Percentiles rank a stretch among this genome's conserved stretches.
phyloP scores from a whole-genome alignment of 257 asterid genomes.

The Solanum megistacrolobum region DNA sequence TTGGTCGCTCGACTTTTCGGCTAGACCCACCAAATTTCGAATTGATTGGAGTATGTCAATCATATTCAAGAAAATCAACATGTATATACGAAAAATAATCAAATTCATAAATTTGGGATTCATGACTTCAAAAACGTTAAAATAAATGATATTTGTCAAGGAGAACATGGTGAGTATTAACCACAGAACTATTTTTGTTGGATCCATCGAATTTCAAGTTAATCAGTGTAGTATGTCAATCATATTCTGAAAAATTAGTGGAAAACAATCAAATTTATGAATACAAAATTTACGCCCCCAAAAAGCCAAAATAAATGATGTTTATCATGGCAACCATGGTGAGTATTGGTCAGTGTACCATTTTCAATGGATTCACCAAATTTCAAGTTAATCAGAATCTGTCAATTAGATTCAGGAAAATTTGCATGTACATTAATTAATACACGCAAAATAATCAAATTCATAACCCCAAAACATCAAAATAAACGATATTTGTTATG shows the following conservation, averaged over 20 bases:
- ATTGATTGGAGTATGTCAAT: background rate
- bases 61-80: no score
- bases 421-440: background rate
- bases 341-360: background rate
- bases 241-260: background rate
- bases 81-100: background rate
- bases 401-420: no score
- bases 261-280: background rate
- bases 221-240: no score
- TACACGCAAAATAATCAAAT: background rate
- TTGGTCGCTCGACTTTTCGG: background rate
- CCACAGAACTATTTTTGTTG: accelerated
- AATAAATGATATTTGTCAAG: background rate
- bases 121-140: no score
- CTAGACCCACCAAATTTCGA: background rate
- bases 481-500: background rate
- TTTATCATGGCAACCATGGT: background rate
- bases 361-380: no score
- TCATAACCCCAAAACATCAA: background rate
- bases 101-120: no score
- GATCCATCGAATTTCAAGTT: background rate
- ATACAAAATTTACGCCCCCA: background rate
- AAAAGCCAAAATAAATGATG: background rate
- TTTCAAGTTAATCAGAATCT: background rate
- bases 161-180: background rate